Base-by-base conservation (phyloP, 441 rosid genomes). In the Erodium trifolium region DNA sequence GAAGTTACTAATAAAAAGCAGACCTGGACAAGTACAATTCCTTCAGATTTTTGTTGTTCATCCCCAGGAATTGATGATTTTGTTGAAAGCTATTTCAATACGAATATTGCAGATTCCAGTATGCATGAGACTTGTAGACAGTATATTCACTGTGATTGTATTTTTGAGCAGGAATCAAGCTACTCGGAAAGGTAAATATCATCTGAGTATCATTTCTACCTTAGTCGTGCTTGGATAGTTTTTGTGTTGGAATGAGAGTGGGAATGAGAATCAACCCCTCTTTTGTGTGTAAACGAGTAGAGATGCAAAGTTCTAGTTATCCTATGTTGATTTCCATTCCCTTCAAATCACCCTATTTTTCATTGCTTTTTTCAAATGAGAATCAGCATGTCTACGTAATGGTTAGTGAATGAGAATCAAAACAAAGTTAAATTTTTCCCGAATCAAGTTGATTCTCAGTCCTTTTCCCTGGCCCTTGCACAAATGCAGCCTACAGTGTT, bases 91-190 rank as follows among this genome's bases (percentile, higher is more conserved):
- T 87, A 86, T 73, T 89, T 87, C 76, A 75, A 84, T 67, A 71
- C 78, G 34, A 80, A 80, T 77, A 72, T 89, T 69, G 86, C 93
- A 16, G 87, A 86, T 77, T 72, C 84, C 67, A 77, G 82, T 73
- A 70, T 76, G 74, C 79, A 77, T 65, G 97, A 91, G 78, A 81
- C 84, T 71, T 88, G 97, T 78, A 73, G 72, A 75, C 82, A 69
- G 47, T 86, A 75, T 77, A 70, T 90, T 76, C 74, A 75, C 47
- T 93, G 96, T 79, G 84, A 77, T 77, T 83, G 90, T 68, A 71
- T 89, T 65, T 81, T 86, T 47, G 93, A 85, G 82, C 83, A 83
- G 72, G 91, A 82, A 66, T 80, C 90, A 73, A 74, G 76, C n/a
- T 72, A 76, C 69, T 74, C 75, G 73, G 92, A 85, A 75, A 84